These are phyloP conservation scores for Colletotrichum tamarilloi DNA, from an alignment of 2,329 filamentous ascomycete species.

Conservation along the genomic window DNA sequence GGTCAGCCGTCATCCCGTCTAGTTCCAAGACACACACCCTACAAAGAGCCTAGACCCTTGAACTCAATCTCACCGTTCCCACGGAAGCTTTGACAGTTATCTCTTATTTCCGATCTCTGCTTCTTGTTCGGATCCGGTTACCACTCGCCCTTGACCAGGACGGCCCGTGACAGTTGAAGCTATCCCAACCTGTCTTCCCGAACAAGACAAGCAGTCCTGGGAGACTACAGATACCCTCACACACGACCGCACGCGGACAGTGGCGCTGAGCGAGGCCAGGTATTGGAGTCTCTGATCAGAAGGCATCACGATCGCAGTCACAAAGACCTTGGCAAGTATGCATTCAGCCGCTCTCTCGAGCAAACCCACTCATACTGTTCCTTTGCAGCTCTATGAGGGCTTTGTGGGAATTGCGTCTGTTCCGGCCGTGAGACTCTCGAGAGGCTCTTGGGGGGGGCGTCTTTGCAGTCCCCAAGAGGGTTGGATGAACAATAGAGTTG, in stretches of 20 bases:
- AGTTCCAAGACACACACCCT: neutral
- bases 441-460: neutral
- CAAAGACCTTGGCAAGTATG: conserved; percentile 1
- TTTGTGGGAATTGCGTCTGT: neutral
- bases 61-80: conserved; percentile 12
- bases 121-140: conserved; percentile 20
- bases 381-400: neutral
- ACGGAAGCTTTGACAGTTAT: neutral
- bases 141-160: neutral
- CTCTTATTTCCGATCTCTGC: neutral
- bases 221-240: neutral
- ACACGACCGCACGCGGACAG: conserved; percentile 17
- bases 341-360: neutral
- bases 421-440: neutral
- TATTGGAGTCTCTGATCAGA: neutral
- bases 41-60: neutral
- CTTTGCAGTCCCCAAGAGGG: conserved; percentile 3
- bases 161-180: conserved; percentile 11
- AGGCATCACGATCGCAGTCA: conserved; percentile 5
- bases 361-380: neutral
- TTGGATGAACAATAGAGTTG: conserved; percentile 25
- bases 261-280: conserved; percentile 14
- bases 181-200: neutral
- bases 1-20: conserved; percentile 1
- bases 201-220: neutral